Evolutionary conservation across 2,329 filamentous ascomycete genomes (phyloP), one percentile per base, ranked within the genome.

Genomic region (Fusarium sp.): DNA sequence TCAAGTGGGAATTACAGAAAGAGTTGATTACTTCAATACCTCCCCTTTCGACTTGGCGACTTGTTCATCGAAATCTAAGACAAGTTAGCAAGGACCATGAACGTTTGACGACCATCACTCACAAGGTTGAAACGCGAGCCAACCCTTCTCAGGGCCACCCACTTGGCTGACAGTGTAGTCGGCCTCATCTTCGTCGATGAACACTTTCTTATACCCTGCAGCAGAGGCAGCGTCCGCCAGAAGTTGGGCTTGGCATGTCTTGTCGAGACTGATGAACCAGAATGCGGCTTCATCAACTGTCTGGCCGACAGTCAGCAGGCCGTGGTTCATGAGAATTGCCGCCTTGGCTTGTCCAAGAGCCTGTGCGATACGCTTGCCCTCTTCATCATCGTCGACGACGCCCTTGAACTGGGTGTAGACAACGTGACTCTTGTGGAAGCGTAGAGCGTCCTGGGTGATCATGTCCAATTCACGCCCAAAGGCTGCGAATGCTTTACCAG

Each of bases 401-500:
- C 62, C 62, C 18, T 54, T 54, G 20, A 64, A 64, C n/a, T 64
- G 27, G 4, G 35, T 36, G 25, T 59, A 59, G 7, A 59, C 56
- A 2, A 38, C 33, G 18, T 59, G 56, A 6, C 54, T 54, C 9
- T 56, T 56, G 27, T 64, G 40, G 6, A 64, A 56, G 20, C 52
- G 52, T 1, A 56, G n/a, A 7, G 62, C 25, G 78, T 90, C 91
- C 81, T 89, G 91, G 67, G 89, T 92, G 27, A 93, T 81, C 91
- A 93, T 93, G 66, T 93, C 91, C 14, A 93, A 82, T 1, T 86
- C 87, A 6, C 83, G 84, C 0, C 86, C 90, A 79, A 93, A 93
- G 0, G 86, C 84, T 42, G 86, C 88, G 90, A 90, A 93, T 0
- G 91, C 91, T 65, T 91, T 89, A 1, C 91, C 91, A 16, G 88